These are phyloP conservation scores for Neodidymelliopsis sp. DNA, from an alignment of 2,329 filamentous ascomycete genomes.

Conservation along the genomic window DNA sequence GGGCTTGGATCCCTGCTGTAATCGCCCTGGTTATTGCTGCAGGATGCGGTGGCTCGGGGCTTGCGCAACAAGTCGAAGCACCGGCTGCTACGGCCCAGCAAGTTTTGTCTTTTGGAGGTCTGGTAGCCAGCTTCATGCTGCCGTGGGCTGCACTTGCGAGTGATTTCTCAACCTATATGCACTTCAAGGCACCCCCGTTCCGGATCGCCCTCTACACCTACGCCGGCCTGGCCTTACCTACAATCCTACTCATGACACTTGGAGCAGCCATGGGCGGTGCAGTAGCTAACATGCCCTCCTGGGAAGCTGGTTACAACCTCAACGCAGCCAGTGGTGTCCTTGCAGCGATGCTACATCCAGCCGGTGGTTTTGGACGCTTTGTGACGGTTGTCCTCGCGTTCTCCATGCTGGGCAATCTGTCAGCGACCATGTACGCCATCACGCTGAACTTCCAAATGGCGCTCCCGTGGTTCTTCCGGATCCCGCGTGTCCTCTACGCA, in stretches of 20 bases:
- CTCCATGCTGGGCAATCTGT: constrained; percentile 64
- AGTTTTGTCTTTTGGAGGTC: constrained; percentile 65
- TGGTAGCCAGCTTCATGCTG: constrained; percentile 69
- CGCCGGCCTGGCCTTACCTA: constrained; percentile 62
- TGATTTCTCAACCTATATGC: constrained; percentile 68
- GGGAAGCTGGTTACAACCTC: constrained; percentile 62
- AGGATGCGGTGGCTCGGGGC: constrained; percentile 61
- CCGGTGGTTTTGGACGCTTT: constrained; percentile 69
- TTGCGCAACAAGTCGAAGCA: constrained; percentile 58
- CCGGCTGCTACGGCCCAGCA: constrained; percentile 55
- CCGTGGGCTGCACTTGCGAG: constrained; percentile 67
- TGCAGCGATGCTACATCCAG: constrained; percentile 65
- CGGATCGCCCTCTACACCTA: constrained; percentile 65
- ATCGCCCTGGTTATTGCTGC: constrained; percentile 63
- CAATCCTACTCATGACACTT: constrained; percentile 67
- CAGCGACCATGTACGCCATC: constrained; percentile 67
- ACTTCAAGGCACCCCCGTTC: constrained; percentile 60
- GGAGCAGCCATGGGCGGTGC: constrained; percentile 71
- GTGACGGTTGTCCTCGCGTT: constrained; percentile 64
- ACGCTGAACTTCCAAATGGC: constrained; percentile 71
- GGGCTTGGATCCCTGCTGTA: constrained; percentile 64
- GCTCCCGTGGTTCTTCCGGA: constrained; percentile 61
- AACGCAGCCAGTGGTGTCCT: constrained; percentile 67
- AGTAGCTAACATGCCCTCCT: constrained; percentile 61
- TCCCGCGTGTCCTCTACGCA: constrained; percentile 66